Evolutionary conservation across 176 grass and related monocot genomes (phyloP), one percentile per base, ranked within the genome.

Genomic region (Ananas comosus): DNA sequence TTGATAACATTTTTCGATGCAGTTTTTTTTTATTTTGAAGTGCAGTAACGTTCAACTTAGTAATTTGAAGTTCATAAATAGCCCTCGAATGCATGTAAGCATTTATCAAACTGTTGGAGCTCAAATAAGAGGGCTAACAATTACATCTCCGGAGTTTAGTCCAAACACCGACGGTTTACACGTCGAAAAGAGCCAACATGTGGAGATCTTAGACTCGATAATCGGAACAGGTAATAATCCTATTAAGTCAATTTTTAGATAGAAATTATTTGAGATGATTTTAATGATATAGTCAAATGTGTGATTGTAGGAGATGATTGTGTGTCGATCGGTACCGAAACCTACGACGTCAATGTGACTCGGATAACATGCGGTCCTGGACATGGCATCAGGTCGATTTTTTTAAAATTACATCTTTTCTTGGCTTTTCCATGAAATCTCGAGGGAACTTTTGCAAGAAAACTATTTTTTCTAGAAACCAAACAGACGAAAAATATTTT

Each of bases 351-450:
- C 23, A 76, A 67, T 17, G 17, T 76, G 2, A 76, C 6, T 18
- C 10, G 33, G 2, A 48, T 76, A 67, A 67, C 12, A 23, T 76
- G 65, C 22, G 74, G 74, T 11, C 74, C 74, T 48, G 74, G 65
- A 51, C 74, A 76, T 49, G 74, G 74, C 27, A 76, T 76, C 67
- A 76, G 74, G 74, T 76, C 21, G 48, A n/a, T 58, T 33, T 29
- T 42, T 7, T 1, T 21, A 69, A 69, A 42, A 42, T 42, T 42
- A 42, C 33, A 51, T 19, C 13, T 50, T 68, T 47, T 17, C 6
- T 5, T 50, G 10, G 7, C 47, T 23, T 23, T 23, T 23, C 22
- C 14, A 12, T 17, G 16, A 49, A 68, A 10, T 23, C 48, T 21
- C 2, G 12, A 47, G 33, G 48, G 11, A 48, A 22, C 4, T 51